Base-by-base conservation (phyloP, 306 rosid species). In the Lablab purpureus region DNA sequence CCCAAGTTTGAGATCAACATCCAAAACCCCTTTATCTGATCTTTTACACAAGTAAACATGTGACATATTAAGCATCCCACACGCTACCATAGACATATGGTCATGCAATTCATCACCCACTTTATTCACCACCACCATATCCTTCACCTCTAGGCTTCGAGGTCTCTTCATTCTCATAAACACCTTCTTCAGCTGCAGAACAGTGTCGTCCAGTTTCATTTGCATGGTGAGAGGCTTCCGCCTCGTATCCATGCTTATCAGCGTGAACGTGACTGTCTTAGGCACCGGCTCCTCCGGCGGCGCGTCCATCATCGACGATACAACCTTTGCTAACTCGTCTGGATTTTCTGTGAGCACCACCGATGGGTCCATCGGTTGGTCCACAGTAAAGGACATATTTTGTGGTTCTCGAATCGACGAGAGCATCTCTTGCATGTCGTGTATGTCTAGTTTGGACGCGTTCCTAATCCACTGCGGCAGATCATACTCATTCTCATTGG, bases 51-150 rank as follows among this genome's bases (percentile, higher is more conserved):
- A 6, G 60, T 56, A 56, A 56, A 56, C 63, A 23, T 58, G 37
- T 17, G 56, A 28, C 28, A 8, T 7, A 19, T 3, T 15, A 27
- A 30, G 9, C 52, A 69, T 17, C 4, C 81, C 88, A 5, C 52
- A 80, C 2, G 81, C 87, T 4, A 67, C 30, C 15, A 89, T 17
- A 2, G 73, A 40, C 3, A 75, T 34, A 4, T 81, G 56, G 10
- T 89, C 90, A 1, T 25, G 4, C 66, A 59, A 59, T 13, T 59
- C 66, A 6, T 25, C 2, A 59, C 66, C 66, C 0, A n/a, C 2
- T 25, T 59, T 27, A 1, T 1, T 2, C 40, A 7, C 2, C 18
- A 71, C 15, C 1, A 0, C 0, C 13, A 47, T 28, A 0, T 50
- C 47, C 2, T 11, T 6, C 28, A 2, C 0, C 21, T 0, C 17